Evolutionary conservation across 176 grass and related monocot species (phyloP), one percentile per base, ranked within the genome.

Genomic region (Oropetium thomaeum): DNA sequence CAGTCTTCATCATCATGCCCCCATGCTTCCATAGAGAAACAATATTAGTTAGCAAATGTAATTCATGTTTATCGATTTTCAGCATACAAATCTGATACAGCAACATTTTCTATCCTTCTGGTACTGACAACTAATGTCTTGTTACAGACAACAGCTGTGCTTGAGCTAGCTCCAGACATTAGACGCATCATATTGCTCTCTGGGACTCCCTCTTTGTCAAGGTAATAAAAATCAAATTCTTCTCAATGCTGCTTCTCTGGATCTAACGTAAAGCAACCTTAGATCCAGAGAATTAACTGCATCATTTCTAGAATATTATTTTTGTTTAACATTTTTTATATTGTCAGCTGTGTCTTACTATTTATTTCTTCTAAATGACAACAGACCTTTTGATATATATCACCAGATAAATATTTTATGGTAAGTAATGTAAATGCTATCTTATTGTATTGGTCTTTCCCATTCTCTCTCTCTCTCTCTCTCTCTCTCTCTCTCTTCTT

Each of bases 351-450:
- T 65, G 59, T 58, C 65, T 79, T 83, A 84, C 67, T 67, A 59
- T 85, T 70, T 86, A 23, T 77, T 93, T 85, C 57, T 89, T 80
- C 83, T 93, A 91, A 81, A 86, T 91, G 88, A 89, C 84, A 47
- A 83, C 79, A 97, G 94, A 81, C 94, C 90, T 82, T 97, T 89
- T 72, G 94, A 97, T 81, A 93, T 97, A 81, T 97, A 85, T 86
- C 94, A 97, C 83, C 94, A 97, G 75, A 91, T 97, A 81, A 91
- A 97, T 82, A 91, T 97, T 72, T 77, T 97, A 85, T 91, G 94
- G 90, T 97, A 80, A 90, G 90, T 80, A 78, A 73, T 67, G 45
- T 29, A 47, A 82, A 61, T 74, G 7, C 9, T 12, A 76, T 76
- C 48, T 58, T 82, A 52, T 28, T 76, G 11, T 75, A 33, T 75